Percentiles rank a stretch among this genome's conserved stretches.
Evolutionary conservation across 1,284 basidiomycete species (phyloP).

Genomic region (Marasmius sp.): DNA sequence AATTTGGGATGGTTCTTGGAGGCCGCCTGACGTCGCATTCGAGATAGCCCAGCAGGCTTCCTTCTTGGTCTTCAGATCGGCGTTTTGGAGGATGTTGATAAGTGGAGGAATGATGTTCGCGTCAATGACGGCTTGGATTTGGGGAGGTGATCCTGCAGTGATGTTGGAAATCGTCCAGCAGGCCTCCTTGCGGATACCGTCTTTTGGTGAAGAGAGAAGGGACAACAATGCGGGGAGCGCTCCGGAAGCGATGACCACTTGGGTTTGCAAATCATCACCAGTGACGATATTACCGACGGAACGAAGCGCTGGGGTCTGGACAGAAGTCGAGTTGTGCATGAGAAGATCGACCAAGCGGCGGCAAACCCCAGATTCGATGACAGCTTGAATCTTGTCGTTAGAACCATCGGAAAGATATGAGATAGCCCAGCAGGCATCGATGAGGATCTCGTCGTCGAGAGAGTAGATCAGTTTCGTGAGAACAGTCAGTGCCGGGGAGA

Average conservation of each 20-base stretch:
- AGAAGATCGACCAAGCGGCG: constrained; percentile 96
- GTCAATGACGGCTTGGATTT: constrained; percentile 91
- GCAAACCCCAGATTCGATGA: constrained; percentile 98
- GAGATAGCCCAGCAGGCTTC: constrained; percentile 99
- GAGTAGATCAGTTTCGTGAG: constrained; percentile 99
- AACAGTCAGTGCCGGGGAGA: constrained; percentile 93
- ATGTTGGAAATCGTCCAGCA: constrained; percentile 99
- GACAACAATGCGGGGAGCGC: constrained; percentile 92
- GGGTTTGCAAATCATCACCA: constrained; percentile 97
- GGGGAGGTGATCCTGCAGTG: constrained; percentile 94
- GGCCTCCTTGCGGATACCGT: constrained; percentile 94
- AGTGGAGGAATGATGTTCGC: constrained; percentile 95
- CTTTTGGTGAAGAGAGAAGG: constrained; percentile 92
- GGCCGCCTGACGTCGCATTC: constrained; percentile 97
- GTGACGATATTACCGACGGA: constrained; percentile 99
- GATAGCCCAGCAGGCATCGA: constrained; percentile 99
- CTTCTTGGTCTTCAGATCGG: constrained; percentile 99
- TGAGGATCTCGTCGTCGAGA: constrained; percentile 97
- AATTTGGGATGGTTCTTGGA: constrained; percentile 96
- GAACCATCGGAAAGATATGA: constrained; percentile 99
- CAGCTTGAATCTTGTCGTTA: constrained; percentile 99
- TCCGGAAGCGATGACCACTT: constrained; percentile 96
- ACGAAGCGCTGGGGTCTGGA: constrained; percentile 97
- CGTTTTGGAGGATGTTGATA: constrained; percentile 96
- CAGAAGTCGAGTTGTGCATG: constrained; percentile 96